Base-by-base conservation (phyloP, 1,284 basidiomycete genomes). In the Trichosporon faecale region DNA sequence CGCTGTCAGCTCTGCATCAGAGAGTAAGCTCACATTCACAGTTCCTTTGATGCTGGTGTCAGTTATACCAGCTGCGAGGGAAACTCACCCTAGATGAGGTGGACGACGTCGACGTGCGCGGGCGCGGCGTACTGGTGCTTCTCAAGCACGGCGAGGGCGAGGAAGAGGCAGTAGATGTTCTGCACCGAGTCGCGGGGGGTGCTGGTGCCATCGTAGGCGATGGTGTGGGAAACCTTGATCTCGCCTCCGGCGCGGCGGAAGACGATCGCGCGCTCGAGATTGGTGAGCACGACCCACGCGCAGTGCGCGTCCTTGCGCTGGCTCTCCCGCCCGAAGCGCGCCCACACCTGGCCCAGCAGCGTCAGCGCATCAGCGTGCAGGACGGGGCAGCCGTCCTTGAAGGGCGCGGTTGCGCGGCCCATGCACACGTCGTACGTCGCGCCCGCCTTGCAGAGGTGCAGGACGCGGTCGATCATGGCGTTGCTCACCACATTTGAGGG, bases 81-180 rank as follows among this genome's bases (percentile, higher is more conserved):
- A n/a, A 44, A 44, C 40, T 44, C 40, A 44, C 40, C 16, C 25
- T 65, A 68, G 35, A 68, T 52, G 4, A 69, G 64, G 46, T 67
- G 66, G 25, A 67, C 40, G 16, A 69, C 55, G 55, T 67, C 64
- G 33, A 67, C 66, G 44, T 65, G 55, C 18, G 68, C 29, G 12
- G 70, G 57, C 25, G 64, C 35, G 63, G 55, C 27, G 57, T 72
- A 72, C 67, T 72, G 68, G 35, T 68, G 68, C 71, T 72, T 72
- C 68, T 72, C 68, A 33, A 72, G 71, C 4, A 68, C 67, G 4
- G 66, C 64, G 25, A 70, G 64, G 1, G 71, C 66, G n/a, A 72
- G 69, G 8, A 69, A 25, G 29, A 70, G 68, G 64, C 68, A 66
- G 68, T 70, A 72, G 61, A 72, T 65, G 69, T 72, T 72, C 71